Evolutionary conservation across 805 yeast species (phyloP), one percentile per base, ranked within the genome.

Genomic region (Teunomyces atbi): DNA sequence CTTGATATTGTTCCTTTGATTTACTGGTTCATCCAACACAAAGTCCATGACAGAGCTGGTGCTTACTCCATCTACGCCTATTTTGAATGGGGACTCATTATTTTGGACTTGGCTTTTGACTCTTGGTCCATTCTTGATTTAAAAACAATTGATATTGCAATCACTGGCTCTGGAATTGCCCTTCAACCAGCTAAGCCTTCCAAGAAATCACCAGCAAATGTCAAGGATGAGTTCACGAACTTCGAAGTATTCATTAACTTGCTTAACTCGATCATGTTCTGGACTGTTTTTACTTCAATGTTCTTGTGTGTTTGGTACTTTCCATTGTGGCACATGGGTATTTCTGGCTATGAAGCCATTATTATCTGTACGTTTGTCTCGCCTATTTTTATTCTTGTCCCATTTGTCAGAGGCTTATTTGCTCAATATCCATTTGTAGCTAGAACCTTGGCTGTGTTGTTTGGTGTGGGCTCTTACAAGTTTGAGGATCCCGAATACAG

Each of bases 251-350:
- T 72, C 2, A 61, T 73, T 39, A 77, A 80, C 57, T 61, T 75
- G 12, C 60, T 80, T 58, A 90, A 91, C 61, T 76, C 92, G 3
- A 84, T 81, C 60, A 74, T 89, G 46, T 89, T 88, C 63, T 94
- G 97, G 97, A 76, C 97, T 0, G 83, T 83, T 18, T 52, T 82
- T 36, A 86, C 98, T 3, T 81, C 96, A 0, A 71, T 94, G 48
- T 85, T 89, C 37, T 77, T 94, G 46, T 83, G 94, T 59, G 83
- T 94, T 42, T 94, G 99, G 99, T 89, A 88, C 70, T 94, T 94
- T 76, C 99, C 99, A 8, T 73, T 94, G 51, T 94, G 99, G 99
- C 80, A 86, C 61, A 90, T 94, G 97, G 98, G 97, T 5, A 85
- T 94, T 38, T 86, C 96, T 1, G 99, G 99, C 3, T 91, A 87